Evolutionary conservation across 345 rosid species (phyloP), one percentile per base, ranked within the genome.

Genomic region (Dipteronia sinensis): DNA sequence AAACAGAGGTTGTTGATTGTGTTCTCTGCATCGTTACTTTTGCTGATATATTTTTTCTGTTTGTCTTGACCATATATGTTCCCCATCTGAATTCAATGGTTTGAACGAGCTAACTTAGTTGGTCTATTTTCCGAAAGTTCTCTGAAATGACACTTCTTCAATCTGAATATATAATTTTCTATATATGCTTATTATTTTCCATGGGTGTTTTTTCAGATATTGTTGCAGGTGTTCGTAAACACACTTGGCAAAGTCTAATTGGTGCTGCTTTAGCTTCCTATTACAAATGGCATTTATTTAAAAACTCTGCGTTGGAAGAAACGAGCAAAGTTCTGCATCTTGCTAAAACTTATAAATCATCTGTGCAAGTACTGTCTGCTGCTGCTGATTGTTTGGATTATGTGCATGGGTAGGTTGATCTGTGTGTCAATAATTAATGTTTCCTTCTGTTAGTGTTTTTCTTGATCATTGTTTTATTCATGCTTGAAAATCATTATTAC

Each of bases 311-410:
- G 47, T 67, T 72, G 81, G 86, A 74, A 73, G 95, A 87, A 80
- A 73, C 85, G 2, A 78, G 79, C 67, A 92, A 89, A 81, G 80
- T 92, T 71, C 49, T 94, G 81, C 82, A 77, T 79, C 82, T 89
- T 76, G 95, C 93, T 56, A 85, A 87, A 80, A 84, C 84, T 70
- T 88, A 86, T 87, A 90, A 85, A 77, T 87, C 91, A 55, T 92
- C 95, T 71, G 74, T 81, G 9, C 93, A 87, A 78, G 93, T 92
- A 58, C 86, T 94, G 79, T 80, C 81, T 66, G 87, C 98, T 51
- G 89, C 85, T 77, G 97, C 97, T 73, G 97, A 96, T 80, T 91
- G 76, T 84, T 84, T 96, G 79, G 98, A 94, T 84, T 61, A 65
- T 53, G 51, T 84, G 81, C 80, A 86, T 74, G 84, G 91, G 98